Conservation (phyloP, 1,284 basidiomycete genomes). For the Puccinia polysora region DNA sequence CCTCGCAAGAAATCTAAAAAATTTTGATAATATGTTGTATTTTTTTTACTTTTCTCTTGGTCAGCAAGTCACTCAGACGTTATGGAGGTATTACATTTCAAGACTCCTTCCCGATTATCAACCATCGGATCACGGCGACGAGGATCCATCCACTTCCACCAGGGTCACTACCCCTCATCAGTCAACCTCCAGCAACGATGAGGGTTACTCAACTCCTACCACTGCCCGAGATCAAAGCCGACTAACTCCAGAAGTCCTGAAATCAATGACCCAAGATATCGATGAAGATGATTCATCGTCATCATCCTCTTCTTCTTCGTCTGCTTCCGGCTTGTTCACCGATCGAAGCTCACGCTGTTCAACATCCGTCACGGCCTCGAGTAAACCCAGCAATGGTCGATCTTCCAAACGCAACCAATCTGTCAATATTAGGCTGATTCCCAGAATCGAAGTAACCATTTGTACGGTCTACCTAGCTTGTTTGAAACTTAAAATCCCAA, state of each 20-base stretch:
- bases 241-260: constrained; percentile 30
- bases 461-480: constrained; percentile 38
- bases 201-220: background rate
- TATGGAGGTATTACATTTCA: constrained; percentile 25
- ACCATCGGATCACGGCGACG: no score
- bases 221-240: background rate
- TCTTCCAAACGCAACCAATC: background rate
- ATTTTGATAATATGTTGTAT: no score
- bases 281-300: background rate
- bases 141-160: background rate
- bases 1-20: no score
- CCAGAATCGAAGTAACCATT: constrained; percentile 20
- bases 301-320: background rate
- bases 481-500: constrained; percentile 23
- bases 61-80: constrained; percentile 10
- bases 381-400: no score
- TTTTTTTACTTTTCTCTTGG: no score
- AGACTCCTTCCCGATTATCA: constrained; percentile 7
- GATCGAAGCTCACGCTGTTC: no score
- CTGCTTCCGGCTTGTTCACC: background rate
- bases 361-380: background rate
- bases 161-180: background rate
- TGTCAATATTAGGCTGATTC: constrained; percentile 6
- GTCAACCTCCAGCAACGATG: background rate
- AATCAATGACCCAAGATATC: constrained; percentile 25